Conservation (phyloP, 75 land plant species). For the Cryptomeria japonica region DNA sequence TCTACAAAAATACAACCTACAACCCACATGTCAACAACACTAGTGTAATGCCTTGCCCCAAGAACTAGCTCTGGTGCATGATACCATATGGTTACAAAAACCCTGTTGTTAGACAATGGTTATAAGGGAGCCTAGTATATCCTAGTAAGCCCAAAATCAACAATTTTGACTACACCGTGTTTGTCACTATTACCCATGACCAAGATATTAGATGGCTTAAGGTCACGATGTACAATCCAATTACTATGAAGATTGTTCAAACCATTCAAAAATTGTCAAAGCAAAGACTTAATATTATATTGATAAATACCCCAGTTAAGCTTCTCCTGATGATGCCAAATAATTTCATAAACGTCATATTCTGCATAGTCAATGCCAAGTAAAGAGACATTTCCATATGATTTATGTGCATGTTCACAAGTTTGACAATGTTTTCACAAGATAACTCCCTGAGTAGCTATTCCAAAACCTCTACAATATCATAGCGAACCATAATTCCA, state of each 20-base stretch:
- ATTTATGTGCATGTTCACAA: no score
- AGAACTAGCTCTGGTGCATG: no score
- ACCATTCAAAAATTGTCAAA: conserved; percentile 96
- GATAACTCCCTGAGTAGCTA: no score
- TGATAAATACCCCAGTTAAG: conserved; percentile 65
- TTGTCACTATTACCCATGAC: conserved; percentile 97
- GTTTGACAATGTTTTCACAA: no score
- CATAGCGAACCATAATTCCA: no score
- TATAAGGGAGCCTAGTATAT: conserved; percentile 91
- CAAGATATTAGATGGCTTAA: conserved; percentile 96
- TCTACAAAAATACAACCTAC: conserved; percentile 99
- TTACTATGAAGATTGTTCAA: conserved; percentile 98
- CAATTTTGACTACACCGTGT: conserved; percentile 96
- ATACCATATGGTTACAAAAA: no score
- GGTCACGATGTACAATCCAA: conserved; percentile 95
- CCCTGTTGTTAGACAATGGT: conserved; percentile 92
- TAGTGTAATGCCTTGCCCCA: no score
- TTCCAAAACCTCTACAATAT: no score
- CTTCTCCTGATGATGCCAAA: conserved; percentile 95
- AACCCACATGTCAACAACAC: conserved; percentile 99
- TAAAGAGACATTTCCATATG: no score
- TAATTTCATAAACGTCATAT: no score
- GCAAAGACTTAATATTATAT: conserved; percentile 89
- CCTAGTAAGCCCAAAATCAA: conserved; percentile 96
- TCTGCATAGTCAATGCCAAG: no score